These are phyloP conservation scores for Grigorovia yakushimaensis DNA, from an alignment of 805 yeast species.

Conservation along the genomic window DNA sequence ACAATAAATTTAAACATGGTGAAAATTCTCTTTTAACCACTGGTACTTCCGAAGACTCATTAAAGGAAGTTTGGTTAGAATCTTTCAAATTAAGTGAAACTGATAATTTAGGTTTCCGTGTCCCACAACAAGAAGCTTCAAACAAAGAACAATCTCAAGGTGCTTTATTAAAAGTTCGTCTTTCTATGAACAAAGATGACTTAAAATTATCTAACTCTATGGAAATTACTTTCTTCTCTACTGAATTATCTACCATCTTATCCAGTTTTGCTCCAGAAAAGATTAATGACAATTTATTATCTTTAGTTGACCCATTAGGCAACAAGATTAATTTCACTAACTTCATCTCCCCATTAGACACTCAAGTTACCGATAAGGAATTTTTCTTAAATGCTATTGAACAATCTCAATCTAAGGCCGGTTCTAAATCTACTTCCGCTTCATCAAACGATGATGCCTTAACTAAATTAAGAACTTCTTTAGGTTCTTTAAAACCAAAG, in stretches of 20 bases:
- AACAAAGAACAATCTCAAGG: constrained; percentile 35
- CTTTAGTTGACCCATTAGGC: constrained; percentile 55
- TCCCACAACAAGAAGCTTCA: constrained; percentile 37
- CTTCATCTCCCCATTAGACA: constrained; percentile 32
- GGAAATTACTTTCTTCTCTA: constrained; percentile 33
- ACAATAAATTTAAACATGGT: constrained; percentile 39
- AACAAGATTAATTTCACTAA: constrained; percentile 47
- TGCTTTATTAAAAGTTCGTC: constrained; percentile 39
- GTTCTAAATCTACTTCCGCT: constrained; percentile 12
- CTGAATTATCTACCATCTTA: constrained; percentile 28
- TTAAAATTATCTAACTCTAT: constrained; percentile 19
- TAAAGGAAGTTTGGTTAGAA: constrained; percentile 66
- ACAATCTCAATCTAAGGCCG: constrained; percentile 7
- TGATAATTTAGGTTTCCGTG: constrained; percentile 51
- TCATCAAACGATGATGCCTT: constrained; percentile 10
- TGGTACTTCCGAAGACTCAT: constrained; percentile 58
- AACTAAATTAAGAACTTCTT: constrained; percentile 11
- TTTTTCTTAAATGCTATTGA: constrained; percentile 14
- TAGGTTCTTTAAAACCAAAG: constrained; percentile 14
- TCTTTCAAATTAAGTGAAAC: constrained; percentile 52
- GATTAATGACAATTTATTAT: constrained; percentile 15
- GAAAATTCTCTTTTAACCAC: constrained; percentile 26
- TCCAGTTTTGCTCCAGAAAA: constrained; percentile 17
- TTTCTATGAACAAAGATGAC: constrained; percentile 26
- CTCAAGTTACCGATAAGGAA: constrained; percentile 18